Evolutionary conservation across 1,139 yeast genomes (phyloP), one percentile per base, ranked within the genome.

Genomic region (Maudiozyma humilis): DNA sequence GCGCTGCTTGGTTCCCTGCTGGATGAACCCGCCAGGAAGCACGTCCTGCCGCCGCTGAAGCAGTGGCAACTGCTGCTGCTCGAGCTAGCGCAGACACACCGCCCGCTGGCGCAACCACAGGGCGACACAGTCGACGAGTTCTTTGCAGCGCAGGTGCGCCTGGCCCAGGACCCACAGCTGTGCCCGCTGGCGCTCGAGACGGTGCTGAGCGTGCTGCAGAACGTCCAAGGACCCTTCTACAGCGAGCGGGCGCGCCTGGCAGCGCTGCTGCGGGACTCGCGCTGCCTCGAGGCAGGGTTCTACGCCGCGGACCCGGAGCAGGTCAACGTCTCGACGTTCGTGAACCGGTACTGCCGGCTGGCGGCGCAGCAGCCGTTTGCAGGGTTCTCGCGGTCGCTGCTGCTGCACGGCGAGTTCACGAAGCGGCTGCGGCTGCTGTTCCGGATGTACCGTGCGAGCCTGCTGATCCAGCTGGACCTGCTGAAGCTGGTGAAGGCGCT

Each of bases 391-490:
- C 38, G 41, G 17, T 50, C 48, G 3, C 47, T 59, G 2, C 40
- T 57, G 15, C 30, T 44, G 8, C 44, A 52, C n/a, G 45, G 48
- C 13, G 42, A 46, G 4, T 60, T 59, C 39, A 35, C 48, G 15
- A 48, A 47, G 10, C 49, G 56, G 32, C 46, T 56, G 2, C 44
- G 47, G 14, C 29, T 49, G 19, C 51, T 59, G 23, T 60, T 63
- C 42, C 53, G 50, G 34, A 42, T 55, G n/a, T 62, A 59, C 41
- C 54, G 55, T 34, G 58, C 58, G 29, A 59, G 64, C 41, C 42
- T 61, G 15, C 45, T 63, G 20, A 55, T 62, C 14, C 66, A 63
- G 46, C 60, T 63, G 37, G 66, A 63, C 34, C 43, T 62, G 23
- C 47, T 63, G 38, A 62, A 63, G 41, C 57, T 60, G 17, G 43